Percentiles rank a stretch among this genome's conserved stretches.
Conservation (phyloP, 768 basidiomycete genomes). For the Udeniomyces megalosporus region DNA sequence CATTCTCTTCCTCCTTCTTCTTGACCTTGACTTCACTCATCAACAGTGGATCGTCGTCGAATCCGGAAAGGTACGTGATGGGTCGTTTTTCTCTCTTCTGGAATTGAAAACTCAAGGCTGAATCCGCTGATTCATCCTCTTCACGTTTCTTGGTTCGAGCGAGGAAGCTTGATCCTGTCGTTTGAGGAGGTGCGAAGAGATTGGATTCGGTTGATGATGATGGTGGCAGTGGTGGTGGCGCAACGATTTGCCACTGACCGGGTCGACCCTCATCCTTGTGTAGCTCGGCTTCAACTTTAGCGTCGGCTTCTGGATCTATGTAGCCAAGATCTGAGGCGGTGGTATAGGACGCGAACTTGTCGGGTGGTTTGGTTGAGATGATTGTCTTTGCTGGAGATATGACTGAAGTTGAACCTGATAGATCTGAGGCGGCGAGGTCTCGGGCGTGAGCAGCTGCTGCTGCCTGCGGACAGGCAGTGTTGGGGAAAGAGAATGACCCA, state of each 20-base stretch:
- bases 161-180: not conserved
- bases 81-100: conserved; percentile 17
- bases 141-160: conserved; percentile 11
- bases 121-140: conserved; percentile 18
- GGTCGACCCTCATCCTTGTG: conserved; percentile 46
- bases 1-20: conserved; percentile 40
- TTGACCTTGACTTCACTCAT: conserved; percentile 48
- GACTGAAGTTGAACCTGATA: conserved; percentile 29
- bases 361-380: conserved; percentile 23
- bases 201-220: conserved; percentile 16
- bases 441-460: conserved; percentile 43
- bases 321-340: conserved; percentile 48
- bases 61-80: conserved; percentile 30
- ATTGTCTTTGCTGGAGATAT: conserved; percentile 17
- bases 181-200: not conserved
- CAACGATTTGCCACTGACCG: conserved; percentile 62
- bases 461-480: conserved; percentile 66
- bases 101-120: conserved; percentile 14
- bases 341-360: conserved; percentile 58
- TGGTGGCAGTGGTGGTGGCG: conserved; percentile 25
- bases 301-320: conserved; percentile 17
- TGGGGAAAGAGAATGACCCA: conserved; percentile 29
- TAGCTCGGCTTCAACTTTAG: conserved; percentile 16
- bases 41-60: conserved; percentile 67
- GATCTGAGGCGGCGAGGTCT: conserved; percentile 21